These are phyloP conservation scores for Chondrus crispus DNA, from an alignment of 23 red algal species.

Conservation along the genomic window DNA sequence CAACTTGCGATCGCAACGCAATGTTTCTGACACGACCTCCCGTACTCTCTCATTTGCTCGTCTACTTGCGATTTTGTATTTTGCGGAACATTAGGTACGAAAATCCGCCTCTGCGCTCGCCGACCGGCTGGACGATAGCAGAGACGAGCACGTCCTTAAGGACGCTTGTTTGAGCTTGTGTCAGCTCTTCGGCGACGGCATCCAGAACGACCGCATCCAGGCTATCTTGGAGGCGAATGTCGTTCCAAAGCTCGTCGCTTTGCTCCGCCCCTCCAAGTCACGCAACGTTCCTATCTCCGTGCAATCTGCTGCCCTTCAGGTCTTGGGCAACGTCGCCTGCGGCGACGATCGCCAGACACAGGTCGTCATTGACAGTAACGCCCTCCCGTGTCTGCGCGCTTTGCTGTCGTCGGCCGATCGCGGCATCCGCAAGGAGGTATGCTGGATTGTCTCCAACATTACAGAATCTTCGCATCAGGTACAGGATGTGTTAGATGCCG, in stretches of 20 bases:
- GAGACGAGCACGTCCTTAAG: constrained; percentile 80
- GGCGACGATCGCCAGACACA: constrained; percentile 99
- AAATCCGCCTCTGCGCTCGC: constrained; percentile 70
- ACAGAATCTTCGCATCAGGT: constrained; percentile 98
- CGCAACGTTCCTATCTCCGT: constrained; percentile 71
- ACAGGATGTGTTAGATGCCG: constrained; percentile 88
- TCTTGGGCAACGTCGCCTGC: constrained; percentile 96
- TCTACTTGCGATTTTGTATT: not conserved
- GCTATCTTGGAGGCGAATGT: constrained; percentile 92
- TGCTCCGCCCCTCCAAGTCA: constrained; percentile 62
- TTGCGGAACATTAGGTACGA: constrained; percentile 37
- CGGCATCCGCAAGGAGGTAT: constrained; percentile 93
- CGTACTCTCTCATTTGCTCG: not conserved
- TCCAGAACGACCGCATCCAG: constrained; percentile 97
- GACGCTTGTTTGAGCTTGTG: constrained; percentile 86
- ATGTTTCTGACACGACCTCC: not conserved
- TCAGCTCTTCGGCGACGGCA: constrained; percentile 96
- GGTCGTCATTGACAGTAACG: constrained; percentile 97
- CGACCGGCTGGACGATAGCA: constrained; percentile 55
- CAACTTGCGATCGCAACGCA: not conserved
- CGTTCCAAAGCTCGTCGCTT: constrained; percentile 74
- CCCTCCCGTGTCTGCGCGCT: constrained; percentile 71
- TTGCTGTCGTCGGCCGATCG: constrained; percentile 82
- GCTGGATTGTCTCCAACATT: constrained; percentile 99
- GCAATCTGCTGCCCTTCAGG: constrained; percentile 89